Evolutionary conservation across 768 basidiomycete species (phyloP).

Genomic region (Lyophyllum decastes): DNA sequence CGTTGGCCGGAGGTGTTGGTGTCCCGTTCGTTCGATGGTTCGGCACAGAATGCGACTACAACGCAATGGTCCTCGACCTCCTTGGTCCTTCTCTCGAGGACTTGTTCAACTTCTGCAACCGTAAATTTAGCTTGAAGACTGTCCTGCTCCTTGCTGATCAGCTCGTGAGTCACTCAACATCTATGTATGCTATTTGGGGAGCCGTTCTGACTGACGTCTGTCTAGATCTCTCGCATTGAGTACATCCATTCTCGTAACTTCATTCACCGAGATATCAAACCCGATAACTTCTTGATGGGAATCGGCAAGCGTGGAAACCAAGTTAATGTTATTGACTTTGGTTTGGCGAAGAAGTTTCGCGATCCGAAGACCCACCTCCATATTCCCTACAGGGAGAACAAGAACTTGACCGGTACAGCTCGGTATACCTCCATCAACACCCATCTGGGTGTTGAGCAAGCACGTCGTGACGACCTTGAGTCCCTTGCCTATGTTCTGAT

Average conservation of each 20-base stretch:
- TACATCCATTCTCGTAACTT: conserved; percentile 99
- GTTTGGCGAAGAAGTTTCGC: conserved; percentile 99
- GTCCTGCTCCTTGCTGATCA: conserved; percentile 96
- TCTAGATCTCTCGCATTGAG: conserved; percentile 95
- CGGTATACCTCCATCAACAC: conserved; percentile 99
- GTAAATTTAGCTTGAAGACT: conserved; percentile 97
- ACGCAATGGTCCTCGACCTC: conserved; percentile 98
- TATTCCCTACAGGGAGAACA: conserved; percentile 99
- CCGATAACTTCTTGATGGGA: conserved; percentile 99
- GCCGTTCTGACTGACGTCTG: conserved; percentile 19
- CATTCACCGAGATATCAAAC: conserved; percentile 97
- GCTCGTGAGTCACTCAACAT: conserved; percentile 59
- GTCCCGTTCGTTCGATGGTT: conserved; percentile 98
- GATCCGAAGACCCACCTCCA: conserved; percentile 99
- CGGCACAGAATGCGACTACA: conserved; percentile 97
- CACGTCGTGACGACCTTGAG: conserved; percentile 96
- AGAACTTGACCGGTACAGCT: conserved; percentile 98
- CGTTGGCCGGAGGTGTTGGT: conserved; percentile 97
- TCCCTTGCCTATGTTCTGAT: conserved; percentile 98
- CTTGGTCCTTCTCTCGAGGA: conserved; percentile 91
- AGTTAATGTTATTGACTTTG: conserved; percentile 98
- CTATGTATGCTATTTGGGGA: conserved; percentile 14
- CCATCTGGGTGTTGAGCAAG: conserved; percentile 97
- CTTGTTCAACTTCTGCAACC: conserved; percentile 93
- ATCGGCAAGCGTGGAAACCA: conserved; percentile 99